Conservation (phyloP, 345 rosid species). For the Ricinus communis region DNA sequence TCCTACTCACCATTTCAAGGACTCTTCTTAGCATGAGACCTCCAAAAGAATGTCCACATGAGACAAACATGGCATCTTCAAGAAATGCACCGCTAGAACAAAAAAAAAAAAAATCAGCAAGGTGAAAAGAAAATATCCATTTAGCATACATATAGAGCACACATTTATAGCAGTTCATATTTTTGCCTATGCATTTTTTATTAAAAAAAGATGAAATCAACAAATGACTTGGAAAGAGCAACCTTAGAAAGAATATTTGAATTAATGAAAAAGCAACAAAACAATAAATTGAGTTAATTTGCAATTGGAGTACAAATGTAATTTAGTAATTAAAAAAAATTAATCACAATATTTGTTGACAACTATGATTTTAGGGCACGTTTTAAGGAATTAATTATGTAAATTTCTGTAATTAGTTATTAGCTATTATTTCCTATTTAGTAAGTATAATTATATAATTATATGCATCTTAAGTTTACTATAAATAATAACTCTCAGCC, state of each 20-base stretch:
- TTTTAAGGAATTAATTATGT: too few relatives aligned
- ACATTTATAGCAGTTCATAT: not conserved
- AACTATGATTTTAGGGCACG: too few relatives aligned
- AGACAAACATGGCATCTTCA: constrained; percentile 88
- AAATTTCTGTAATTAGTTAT: too few relatives aligned
- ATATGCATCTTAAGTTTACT: too few relatives aligned
- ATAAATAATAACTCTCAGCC: too few relatives aligned
- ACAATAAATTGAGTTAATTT: not conserved
- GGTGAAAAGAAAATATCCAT: not conserved
- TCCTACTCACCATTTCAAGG: constrained; percentile 64
- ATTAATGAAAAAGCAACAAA: not conserved
- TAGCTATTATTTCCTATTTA: too few relatives aligned
- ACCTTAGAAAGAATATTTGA: not conserved
- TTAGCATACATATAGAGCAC: constrained; percentile 6
- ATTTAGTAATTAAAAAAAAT: not conserved
- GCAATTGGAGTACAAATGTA: not conserved
- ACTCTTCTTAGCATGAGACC: constrained; percentile 93
- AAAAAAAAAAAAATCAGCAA: constrained; percentile 27
- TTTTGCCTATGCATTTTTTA: not conserved
- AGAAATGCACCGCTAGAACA: constrained; percentile 85
- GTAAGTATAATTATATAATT: too few relatives aligned
- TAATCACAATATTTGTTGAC: too few relatives aligned
- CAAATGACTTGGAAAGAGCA: not conserved
- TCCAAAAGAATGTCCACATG: constrained; percentile 99
- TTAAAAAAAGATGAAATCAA: not conserved